Base-by-base conservation (phyloP, 2,329 filamentous ascomycete species). In the Alternaria dauci region DNA sequence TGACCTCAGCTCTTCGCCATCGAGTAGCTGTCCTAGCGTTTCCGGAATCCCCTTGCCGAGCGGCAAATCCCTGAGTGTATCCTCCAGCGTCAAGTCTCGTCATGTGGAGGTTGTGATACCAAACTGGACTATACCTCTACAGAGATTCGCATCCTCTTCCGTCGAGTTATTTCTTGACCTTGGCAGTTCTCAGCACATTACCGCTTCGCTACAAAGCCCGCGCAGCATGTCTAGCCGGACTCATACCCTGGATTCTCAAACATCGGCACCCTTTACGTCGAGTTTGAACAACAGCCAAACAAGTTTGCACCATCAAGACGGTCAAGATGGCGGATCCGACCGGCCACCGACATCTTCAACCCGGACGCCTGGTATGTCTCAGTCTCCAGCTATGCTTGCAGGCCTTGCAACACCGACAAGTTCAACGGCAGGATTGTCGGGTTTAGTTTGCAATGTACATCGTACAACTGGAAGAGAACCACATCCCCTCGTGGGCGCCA, bases 381-480 rank as follows among this genome's bases (percentile, higher is more conserved):
- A 86, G 47, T 78, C 78, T 5, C 76, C 77, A 36, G 74, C 74
- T 11, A 66, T 77, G 55, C 71, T 72, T 58, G 78, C 78, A 32
- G 78, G 78, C 8, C 68, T 80, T 14, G 63, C 69, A 9, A 78
- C 76, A 6, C 73, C 78, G 26, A 71, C 79, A 30, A 77, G 80
- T 12, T 81, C 82, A 23, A 82, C 86, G n/a, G 83, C 87, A 61
- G 87, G 89, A 62, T 75, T 90, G 28, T 90, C 88, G 5, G 88
- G 88, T 5, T 78, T 91, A 59, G 88, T 90, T 8, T 91, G 88
- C 75, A 90, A 89, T 76, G 87, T 90, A 25, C 86, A 89, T 69
- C 83, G 94, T 65, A 98, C 95, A 1, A 98, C 94, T 0, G 95
- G 95, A 36, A 89, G 89, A 63, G 94, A 98, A 75, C 95, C 95